phyloP scores from a whole-genome alignment of 441 rosid genomes.

The Isatis lusitanica region DNA sequence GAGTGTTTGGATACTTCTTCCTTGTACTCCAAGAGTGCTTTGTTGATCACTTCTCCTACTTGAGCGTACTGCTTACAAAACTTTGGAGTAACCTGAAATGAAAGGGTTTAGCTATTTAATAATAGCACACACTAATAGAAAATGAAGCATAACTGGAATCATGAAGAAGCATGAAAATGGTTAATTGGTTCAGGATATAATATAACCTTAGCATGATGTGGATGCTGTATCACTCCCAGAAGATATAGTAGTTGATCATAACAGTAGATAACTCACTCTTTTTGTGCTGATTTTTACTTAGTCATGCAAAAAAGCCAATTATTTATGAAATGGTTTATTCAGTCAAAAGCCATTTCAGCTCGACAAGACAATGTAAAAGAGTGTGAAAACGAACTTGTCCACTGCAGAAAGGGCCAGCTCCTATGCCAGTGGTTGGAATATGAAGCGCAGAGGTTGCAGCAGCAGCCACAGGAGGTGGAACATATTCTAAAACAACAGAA shows the following conservation, averaged over 20 bases:
- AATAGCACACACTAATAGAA: background rate
- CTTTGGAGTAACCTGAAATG: slow-evolving; percentile 83
- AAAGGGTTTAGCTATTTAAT: background rate
- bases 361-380: background rate
- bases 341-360: background rate
- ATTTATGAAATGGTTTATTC: background rate
- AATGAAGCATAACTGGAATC: background rate
- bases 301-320: background rate
- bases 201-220: slow-evolving; percentile 90
- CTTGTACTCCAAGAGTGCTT: slow-evolving; percentile 65
- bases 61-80: slow-evolving; percentile 81
- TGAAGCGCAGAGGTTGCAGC: slow-evolving; percentile 82
- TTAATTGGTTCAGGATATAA: slow-evolving; percentile 4
- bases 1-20: slow-evolving; percentile 72
- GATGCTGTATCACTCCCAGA: slow-evolving; percentile 91
- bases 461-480: slow-evolving; percentile 87
- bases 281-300: background rate
- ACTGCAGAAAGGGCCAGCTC: slow-evolving; percentile 91
- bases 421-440: slow-evolving; percentile 90
- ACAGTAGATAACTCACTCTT: background rate
- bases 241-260: slow-evolving; percentile 49
- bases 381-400: slow-evolving; percentile 63
- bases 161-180: background rate
- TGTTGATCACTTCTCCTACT: slow-evolving; percentile 74
- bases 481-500: slow-evolving; percentile 85